Conservation (phyloP, 2,329 filamentous ascomycete genomes). For the Stachybotrys chartarum region DNA sequence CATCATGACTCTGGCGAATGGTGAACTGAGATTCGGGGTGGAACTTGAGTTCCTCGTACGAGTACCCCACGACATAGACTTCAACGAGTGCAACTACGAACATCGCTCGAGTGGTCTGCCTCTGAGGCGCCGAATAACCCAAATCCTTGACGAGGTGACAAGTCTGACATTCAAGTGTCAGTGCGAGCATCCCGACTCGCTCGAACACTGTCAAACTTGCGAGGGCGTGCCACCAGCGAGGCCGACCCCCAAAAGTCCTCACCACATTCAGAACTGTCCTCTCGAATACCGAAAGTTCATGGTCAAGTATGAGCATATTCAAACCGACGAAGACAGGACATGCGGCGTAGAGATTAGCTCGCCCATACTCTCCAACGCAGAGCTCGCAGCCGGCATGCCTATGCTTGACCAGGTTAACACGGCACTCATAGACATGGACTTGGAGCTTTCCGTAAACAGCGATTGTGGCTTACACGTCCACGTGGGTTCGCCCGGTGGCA, state of each 20-base stretch:
- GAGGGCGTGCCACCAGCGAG: no score
- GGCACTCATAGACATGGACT: background rate
- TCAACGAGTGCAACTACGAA: no score
- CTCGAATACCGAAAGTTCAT: background rate
- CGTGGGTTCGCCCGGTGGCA: background rate
- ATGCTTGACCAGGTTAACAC: background rate
- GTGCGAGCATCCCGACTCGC: no score
- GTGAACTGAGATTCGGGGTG: background rate
- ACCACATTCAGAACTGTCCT: background rate
- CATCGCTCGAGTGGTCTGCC: background rate
- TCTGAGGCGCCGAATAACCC: background rate
- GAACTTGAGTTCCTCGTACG: background rate
- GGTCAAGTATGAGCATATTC: background rate
- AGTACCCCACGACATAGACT: background rate
- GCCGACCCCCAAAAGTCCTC: background rate
- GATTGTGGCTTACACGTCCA: background rate
- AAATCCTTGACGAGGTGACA: background rate
- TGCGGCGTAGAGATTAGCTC: background rate
- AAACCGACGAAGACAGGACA: no score
- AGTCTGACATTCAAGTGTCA: no score
- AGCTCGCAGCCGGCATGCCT: background rate
- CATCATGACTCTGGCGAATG: background rate
- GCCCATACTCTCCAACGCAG: background rate
- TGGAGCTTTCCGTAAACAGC: background rate
- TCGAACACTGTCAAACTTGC: no score